Evolutionary conservation across 2,329 filamentous ascomycete species (phyloP), one percentile per base, ranked within the genome.

Genomic region (Sporothrix humicola): DNA sequence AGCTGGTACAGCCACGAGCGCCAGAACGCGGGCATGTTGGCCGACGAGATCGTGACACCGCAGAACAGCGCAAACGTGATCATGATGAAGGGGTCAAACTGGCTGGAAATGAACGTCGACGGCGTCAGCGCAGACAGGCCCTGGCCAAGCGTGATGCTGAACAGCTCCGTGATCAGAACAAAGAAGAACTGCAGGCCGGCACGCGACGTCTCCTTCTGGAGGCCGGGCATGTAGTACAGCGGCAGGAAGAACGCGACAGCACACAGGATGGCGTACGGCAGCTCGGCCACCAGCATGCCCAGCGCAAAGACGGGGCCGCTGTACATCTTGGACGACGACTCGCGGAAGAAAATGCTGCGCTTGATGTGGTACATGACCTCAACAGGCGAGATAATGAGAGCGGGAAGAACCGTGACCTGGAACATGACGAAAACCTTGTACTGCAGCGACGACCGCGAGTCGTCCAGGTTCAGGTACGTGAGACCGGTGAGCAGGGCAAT

Each of bases 361-460:
- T 92, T 91, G 78, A 95, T 85, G 79, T 94, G 91, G 81, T 93
- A 97, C 84, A 94, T 95, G 56, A 92, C 89, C 81, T 97, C 92
- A 72, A 97, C 92, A 79, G 97, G 93, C 0, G 91, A 90, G 73
- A 97, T 89, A 80, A 97, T 93, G 44, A 97, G 85, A 0, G 93
- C 92, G 0, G 94, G 93, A 37, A 97, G 86, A 26, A 97, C 92
- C 0, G 93, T 94, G 70, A 94, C 89, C 81, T 97, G 93, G 88
- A 97, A 97, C 81, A 96, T 93, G 81, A 95, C 89, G 82, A 97
- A 97, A 75, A 97, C 88, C 74, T 91, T 91, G 84, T 96, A 93
- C 81, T 97, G 94, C 4, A 97, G 86, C 1, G 91, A 93, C 0
- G 91, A 84, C 10, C 92, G 88, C 2, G 92, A 94, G 78, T 94